Evolutionary conservation across 2,329 filamentous ascomycete species (phyloP), one percentile per base, ranked within the genome.

Genomic region (Monosporascus sp.): DNA sequence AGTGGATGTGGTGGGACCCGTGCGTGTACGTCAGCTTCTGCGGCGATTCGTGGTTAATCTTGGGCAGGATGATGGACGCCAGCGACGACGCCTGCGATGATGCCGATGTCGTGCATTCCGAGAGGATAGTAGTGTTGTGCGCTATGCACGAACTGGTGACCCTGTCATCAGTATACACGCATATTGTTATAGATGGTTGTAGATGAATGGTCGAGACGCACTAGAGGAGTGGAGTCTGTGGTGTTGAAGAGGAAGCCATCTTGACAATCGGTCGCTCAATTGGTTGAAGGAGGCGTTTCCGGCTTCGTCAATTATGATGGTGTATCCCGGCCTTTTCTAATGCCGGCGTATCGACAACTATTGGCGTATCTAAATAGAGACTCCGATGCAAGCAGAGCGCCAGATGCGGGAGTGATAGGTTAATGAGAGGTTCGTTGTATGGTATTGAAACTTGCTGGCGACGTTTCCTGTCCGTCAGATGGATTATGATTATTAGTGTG

Each of bases 11-110:
- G 71, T 95, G 86, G 55, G 86, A 79, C 73, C 91, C 89, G 72
- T 97, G 91, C 41, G 90, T 95, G 76, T 96, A 97, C 51, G 93
- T 97, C 60, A 96, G 83, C 74, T 97, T 97, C 67, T 96, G 85
- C 1, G 91, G 80, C 31, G 80, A 76, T 58, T 78, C 74, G 75
- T 99, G 94, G 52, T 81, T 80, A 77, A 99, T 96, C 72, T 96
- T 96, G 54, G 95, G 94, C 45, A 99, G 90, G 75, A 99, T 91
- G 63, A 97, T 79, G 45, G 91, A 94, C 61, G 93, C 90, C 63
- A 97, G 88, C 14, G 88, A 91, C 5, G 90, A 91, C 53, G 90
- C 89, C 61, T 90, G 85, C 43, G 87, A 90, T 9, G 88, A 86
- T 56, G 91, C 88, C 2, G 90, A 90, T 37, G 90, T 86, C 48